Percentiles rank a stretch among this genome's conserved stretches.
Evolutionary conservation across 2,329 filamentous ascomycete species (phyloP).

Genomic region (Apiospora pterosperma): DNA sequence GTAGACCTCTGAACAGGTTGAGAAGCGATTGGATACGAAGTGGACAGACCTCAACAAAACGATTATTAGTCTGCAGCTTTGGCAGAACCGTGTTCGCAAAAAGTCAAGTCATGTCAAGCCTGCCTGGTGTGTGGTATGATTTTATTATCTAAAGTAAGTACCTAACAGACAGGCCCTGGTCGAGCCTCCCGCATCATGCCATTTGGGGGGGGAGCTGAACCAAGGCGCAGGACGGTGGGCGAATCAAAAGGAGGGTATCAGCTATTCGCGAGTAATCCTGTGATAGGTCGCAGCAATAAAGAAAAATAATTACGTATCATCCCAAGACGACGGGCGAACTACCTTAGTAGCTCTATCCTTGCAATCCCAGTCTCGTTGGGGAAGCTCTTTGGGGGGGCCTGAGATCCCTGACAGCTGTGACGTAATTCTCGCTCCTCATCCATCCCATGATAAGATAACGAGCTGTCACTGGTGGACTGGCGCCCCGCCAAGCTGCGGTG

Average conservation of each 20-base stretch:
- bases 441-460: neutral
- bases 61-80: neutral
- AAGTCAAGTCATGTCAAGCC: neutral
- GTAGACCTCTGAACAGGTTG: neutral
- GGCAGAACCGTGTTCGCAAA: neutral
- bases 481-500: neutral
- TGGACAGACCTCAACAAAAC: neutral
- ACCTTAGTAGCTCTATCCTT: neutral
- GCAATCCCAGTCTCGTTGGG: neutral
- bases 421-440: neutral
- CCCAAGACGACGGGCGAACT: neutral
- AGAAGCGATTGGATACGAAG: neutral
- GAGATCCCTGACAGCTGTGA: neutral
- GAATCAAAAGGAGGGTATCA: neutral
- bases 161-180: neutral
- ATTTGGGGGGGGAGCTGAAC: neutral
- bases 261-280: neutral
- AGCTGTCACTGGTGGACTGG: neutral
- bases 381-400: neutral
- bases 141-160: neutral
- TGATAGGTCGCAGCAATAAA: neutral
- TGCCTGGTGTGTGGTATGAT: neutral
- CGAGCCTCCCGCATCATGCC: neutral
- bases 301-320: neutral
- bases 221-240: neutral